Conservation (phyloP, 2,329 filamentous ascomycete species). For the Exophiala bonariae region DNA sequence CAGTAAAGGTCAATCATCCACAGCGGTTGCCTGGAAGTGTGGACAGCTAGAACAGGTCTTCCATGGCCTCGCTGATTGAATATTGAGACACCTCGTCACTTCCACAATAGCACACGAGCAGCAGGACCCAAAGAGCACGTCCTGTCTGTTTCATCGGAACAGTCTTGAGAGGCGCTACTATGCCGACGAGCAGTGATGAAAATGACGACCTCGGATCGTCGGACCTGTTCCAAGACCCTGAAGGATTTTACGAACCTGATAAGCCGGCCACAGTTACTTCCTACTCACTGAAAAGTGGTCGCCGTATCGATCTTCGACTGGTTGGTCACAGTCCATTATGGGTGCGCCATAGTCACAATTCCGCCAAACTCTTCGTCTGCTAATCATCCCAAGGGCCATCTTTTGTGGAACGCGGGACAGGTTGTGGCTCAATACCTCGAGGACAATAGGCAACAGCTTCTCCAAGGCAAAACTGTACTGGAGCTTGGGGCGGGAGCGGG, state of each 20-base stretch:
- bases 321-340: conserved; percentile 87
- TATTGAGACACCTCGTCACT: no score
- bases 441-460: conserved; percentile 57
- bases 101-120: no score
- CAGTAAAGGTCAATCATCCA: no score
- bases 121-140: no score
- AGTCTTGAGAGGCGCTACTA: no score
- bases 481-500: conserved; percentile 89
- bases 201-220: conserved; percentile 39
- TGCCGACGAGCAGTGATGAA: conserved; percentile 9
- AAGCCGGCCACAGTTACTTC: conserved; percentile 72
- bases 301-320: conserved; percentile 68
- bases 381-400: conserved; percentile 62
- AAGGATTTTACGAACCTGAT: conserved; percentile 75
- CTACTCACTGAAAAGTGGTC: conserved; percentile 68
- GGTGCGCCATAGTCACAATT: conserved; percentile 46
- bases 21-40: no score
- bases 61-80: no score
- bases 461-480: conserved; percentile 70
- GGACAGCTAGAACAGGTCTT: no score
- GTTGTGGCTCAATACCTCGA: conserved; percentile 79
- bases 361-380: conserved; percentile 10
- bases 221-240: conserved; percentile 76
- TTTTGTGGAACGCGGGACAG: conserved; percentile 87
- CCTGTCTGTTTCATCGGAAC: no score